Percentiles rank a stretch among this genome's conserved stretches.
phyloP scores from a whole-genome alignment of 164 flowering plant species.

The Malania oleifera region DNA sequence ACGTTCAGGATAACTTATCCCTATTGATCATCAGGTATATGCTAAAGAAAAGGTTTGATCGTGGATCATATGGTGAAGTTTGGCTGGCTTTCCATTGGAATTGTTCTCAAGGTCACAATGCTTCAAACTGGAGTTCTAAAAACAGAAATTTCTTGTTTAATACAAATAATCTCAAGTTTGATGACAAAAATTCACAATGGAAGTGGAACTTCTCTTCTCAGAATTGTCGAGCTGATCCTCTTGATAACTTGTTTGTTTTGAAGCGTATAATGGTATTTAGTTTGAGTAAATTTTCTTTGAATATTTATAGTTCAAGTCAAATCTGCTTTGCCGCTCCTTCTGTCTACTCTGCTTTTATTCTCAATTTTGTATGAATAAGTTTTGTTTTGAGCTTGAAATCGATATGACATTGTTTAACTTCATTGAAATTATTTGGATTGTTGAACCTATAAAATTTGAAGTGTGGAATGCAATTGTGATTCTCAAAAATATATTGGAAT shows the following conservation, averaged over 20 bases:
- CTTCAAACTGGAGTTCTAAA: constrained; percentile 22
- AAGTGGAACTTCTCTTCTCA: constrained; percentile 29
- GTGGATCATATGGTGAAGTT: constrained; percentile 97
- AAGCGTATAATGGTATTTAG: constrained; percentile 89
- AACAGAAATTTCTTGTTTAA: constrained; percentile 19
- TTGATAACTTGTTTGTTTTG: constrained; percentile 58
- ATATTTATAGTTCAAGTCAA: neutral
- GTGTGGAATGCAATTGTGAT: no score
- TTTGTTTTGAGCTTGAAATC: no score
- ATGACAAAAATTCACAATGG: constrained; percentile 17
- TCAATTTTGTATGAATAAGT: neutral
- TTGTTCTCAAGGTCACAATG: constrained; percentile 42
- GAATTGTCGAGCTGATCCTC: constrained; percentile 22
- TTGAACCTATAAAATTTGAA: no score
- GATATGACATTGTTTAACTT: no score
- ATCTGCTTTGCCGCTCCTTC: neutral
- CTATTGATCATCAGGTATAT: constrained; percentile 48
- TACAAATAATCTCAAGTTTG: constrained; percentile 16
- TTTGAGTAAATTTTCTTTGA: constrained; percentile 1
- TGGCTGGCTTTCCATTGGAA: constrained; percentile 94
- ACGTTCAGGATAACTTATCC: neutral
- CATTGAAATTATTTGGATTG: no score
- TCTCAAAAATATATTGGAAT: no score
- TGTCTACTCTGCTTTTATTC: neutral
- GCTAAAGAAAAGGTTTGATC: constrained; percentile 75